phyloP scores from a whole-genome alignment of 495 filamentous ascomycete species.

The Choiromyces venosus region DNA sequence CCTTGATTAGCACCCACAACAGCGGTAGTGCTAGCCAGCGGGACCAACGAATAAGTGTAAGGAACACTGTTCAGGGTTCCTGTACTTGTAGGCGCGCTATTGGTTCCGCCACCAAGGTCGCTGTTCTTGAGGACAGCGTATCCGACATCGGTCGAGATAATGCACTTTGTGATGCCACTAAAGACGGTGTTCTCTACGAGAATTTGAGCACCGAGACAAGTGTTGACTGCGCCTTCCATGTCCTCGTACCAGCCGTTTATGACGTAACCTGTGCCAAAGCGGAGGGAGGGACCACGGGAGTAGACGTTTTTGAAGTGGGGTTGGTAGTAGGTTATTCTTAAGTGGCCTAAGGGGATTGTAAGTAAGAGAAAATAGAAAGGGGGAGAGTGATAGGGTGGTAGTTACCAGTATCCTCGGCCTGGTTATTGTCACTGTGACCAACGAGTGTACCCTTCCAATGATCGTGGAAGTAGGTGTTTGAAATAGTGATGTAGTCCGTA shows the following conservation, averaged over 20 bases:
- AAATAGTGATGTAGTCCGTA: slow-evolving; percentile 51
- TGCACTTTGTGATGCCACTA: slow-evolving; percentile 41
- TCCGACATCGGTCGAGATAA: slow-evolving; percentile 50
- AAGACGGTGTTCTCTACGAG: slow-evolving; percentile 56
- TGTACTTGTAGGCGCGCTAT: slow-evolving; percentile 45
- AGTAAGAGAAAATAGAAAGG: background rate
- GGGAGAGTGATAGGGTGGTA: background rate
- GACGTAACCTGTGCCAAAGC: slow-evolving; percentile 53
- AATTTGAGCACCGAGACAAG: slow-evolving; percentile 58
- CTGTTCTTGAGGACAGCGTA: slow-evolving; percentile 52
- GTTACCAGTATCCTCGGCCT: slow-evolving; percentile 45
- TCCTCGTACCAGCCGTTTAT: slow-evolving; percentile 40
- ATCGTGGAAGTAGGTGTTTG: slow-evolving; percentile 50
- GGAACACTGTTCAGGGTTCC: slow-evolving; percentile 52
- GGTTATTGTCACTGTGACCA: slow-evolving; percentile 54
- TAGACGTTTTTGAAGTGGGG: slow-evolving; percentile 58
- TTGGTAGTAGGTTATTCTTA: slow-evolving; percentile 57
- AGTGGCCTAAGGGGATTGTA: slow-evolving; percentile 30
- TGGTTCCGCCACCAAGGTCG: slow-evolving; percentile 52
- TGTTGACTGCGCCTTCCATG: slow-evolving; percentile 57
- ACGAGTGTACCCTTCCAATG: slow-evolving; percentile 61
- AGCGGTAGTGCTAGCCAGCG: slow-evolving; percentile 27
- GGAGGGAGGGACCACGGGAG: slow-evolving; percentile 55
- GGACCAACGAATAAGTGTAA: slow-evolving; percentile 52
- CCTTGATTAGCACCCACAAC: slow-evolving; percentile 26